Evolutionary conservation across 345 rosid species (phyloP).

Genomic region (Rhizophora apiculata): DNA sequence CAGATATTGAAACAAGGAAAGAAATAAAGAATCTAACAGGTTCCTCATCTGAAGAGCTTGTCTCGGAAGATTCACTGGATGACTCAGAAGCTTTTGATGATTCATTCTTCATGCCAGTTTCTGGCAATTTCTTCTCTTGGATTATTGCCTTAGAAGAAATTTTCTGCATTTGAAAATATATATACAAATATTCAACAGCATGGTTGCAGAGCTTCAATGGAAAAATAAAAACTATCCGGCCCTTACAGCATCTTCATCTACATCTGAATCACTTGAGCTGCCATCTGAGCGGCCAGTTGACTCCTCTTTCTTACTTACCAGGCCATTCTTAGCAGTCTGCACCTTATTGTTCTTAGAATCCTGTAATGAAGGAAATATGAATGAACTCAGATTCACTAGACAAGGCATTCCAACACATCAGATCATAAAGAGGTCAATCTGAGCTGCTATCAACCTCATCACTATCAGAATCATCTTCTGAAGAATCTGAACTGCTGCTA

Average conservation of each 20-base stretch:
- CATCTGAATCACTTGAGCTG: too few relatives aligned
- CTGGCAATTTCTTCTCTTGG: constrained; percentile 18
- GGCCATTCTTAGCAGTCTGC: constrained; percentile 16
- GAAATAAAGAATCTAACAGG: background rate
- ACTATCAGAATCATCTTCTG: constrained; percentile 44
- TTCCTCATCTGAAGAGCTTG: constrained; percentile 18
- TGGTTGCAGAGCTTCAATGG: background rate
- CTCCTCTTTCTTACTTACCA: constrained; percentile 13
- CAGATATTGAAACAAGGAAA: background rate
- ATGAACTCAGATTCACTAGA: background rate
- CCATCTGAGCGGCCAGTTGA: constrained; percentile 23
- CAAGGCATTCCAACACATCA: too few relatives aligned
- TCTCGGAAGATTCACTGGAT: background rate
- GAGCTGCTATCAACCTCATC: constrained; percentile 27
- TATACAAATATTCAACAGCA: background rate
- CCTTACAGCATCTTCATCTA: too few relatives aligned
- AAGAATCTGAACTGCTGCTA: constrained; percentile 39
- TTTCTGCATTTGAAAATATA: constrained; percentile 1
- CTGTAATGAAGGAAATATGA: constrained; percentile 4
- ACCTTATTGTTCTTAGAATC: constrained; percentile 28
- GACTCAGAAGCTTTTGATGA: background rate
- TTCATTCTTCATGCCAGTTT: background rate
- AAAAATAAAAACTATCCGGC: background rate
- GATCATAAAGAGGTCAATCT: too few relatives aligned
- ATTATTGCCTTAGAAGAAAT: background rate